phyloP scores from a whole-genome alignment of 148 eudicot species.

The Bassia scoparia region DNA sequence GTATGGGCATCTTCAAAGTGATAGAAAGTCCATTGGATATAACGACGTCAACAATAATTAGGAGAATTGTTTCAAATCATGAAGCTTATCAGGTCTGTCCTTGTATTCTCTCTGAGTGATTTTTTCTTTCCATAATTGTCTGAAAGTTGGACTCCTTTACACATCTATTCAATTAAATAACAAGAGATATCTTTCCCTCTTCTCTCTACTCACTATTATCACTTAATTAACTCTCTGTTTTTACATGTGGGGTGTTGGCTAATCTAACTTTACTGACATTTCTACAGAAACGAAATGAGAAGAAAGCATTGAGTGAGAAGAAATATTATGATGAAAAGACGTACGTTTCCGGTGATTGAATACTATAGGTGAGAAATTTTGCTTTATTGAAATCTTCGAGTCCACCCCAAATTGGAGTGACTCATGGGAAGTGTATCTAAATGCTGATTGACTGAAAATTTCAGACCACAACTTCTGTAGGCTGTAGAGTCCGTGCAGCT shows the following conservation, averaged over 20 bases:
- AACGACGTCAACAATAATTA: slow-evolving; percentile 85
- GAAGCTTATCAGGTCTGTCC: slow-evolving; percentile 86
- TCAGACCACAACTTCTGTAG: slow-evolving; percentile 12
- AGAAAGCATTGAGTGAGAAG: slow-evolving; percentile 78
- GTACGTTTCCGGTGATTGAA: slow-evolving; percentile 61
- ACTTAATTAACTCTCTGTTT: too few species aligned
- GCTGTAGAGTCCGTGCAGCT: slow-evolving; percentile 20
- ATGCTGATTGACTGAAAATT: background rate
- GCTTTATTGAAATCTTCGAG: background rate
- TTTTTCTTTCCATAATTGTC: background rate
- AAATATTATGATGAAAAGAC: slow-evolving; percentile 76
- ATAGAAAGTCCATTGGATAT: slow-evolving; percentile 91
- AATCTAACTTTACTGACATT: background rate
- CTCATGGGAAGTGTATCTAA: background rate
- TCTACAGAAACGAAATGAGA: slow-evolving; percentile 90
- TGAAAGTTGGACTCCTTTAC: background rate
- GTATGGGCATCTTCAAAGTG: slow-evolving; percentile 65
- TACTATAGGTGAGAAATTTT: slow-evolving; percentile 5
- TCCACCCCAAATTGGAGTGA: background rate
- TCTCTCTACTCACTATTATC: too few species aligned
- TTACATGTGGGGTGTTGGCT: background rate
- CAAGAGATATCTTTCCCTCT: background rate
- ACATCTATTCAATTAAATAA: background rate
- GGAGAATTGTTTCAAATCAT: slow-evolving; percentile 86
- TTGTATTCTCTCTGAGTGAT: background rate